These are phyloP conservation scores for Pestalotiopsis sp. DNA, from an alignment of 2,329 filamentous ascomycete genomes.

Conservation along the genomic window DNA sequence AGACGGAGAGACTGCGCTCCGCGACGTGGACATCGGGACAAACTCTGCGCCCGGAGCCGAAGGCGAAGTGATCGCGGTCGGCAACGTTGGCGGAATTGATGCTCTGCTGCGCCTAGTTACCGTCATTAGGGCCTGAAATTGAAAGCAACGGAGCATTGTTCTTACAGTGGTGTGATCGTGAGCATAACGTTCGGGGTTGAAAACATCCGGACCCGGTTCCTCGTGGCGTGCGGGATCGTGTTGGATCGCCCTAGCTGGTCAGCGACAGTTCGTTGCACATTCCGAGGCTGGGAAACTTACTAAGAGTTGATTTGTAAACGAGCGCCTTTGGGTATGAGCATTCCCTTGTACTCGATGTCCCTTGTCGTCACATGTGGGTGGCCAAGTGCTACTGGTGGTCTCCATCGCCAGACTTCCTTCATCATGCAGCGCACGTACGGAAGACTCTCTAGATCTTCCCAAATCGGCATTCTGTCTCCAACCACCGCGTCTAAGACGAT, in stretches of 20 bases:
- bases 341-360: background rate
- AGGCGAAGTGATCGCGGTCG: slow-evolving; percentile 31
- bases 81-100: background rate
- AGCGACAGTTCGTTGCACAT: background rate
- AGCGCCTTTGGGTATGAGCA: background rate
- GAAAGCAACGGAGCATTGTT: background rate
- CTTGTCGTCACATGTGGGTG: background rate
- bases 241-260: background rate
- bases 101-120: background rate
- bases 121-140: background rate
- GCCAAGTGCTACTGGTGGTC: background rate
- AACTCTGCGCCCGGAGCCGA: slow-evolving; percentile 34
- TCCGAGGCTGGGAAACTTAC: background rate
- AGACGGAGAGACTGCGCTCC: slow-evolving; percentile 27
- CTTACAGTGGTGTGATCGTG: background rate
- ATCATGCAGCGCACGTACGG: slow-evolving; percentile 1
- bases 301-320: background rate
- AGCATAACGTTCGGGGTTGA: background rate
- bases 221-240: background rate
- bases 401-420: background rate
- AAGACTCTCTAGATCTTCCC: background rate
- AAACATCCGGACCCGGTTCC: background rate
- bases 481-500: background rate
- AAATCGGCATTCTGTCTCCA: background rate
- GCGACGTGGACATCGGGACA: slow-evolving; percentile 38